Conservation (phyloP, 2,329 filamentous ascomycete genomes). For the Graphilbum ipis-grandicollis region DNA sequence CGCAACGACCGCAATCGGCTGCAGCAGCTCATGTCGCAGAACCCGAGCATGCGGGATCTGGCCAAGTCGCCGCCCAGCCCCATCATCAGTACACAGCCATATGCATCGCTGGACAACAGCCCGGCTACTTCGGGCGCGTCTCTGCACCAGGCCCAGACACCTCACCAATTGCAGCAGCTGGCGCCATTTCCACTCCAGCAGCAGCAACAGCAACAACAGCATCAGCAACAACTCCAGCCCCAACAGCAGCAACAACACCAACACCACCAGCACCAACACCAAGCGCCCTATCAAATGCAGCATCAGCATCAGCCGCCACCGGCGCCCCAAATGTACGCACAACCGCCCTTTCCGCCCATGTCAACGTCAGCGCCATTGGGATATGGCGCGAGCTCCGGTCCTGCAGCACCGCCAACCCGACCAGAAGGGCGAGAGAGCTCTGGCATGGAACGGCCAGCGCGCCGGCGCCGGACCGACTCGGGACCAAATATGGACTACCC, state of each 20-base stretch:
- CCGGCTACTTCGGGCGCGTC: slow-evolving; percentile 8
- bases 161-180: slow-evolving; percentile 2
- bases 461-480: slow-evolving; percentile 7
- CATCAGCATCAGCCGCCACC: background rate
- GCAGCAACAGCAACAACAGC: background rate
- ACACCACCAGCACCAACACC: background rate
- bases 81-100: slow-evolving; percentile 11
- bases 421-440: background rate
- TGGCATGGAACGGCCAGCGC: slow-evolving; percentile 6
- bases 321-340: too few species aligned
- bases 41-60: slow-evolving; percentile 35
- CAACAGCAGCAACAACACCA: slow-evolving; percentile 1
- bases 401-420: background rate
- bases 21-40: slow-evolving; percentile 44
- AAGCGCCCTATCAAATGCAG: background rate
- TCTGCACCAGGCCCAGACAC: slow-evolving; percentile 1
- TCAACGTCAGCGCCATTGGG: background rate
- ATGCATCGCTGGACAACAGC: slow-evolving; percentile 13
- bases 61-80: slow-evolving; percentile 36
- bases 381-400: background rate
- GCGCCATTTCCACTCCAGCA: background rate
- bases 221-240: slow-evolving; percentile 1
- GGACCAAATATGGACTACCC: slow-evolving; percentile 3
- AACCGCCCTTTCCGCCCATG: too few species aligned
- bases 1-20: slow-evolving; percentile 55